Conservation (phyloP, 352 stramenopile species). For the Phytophthora brassicae region DNA sequence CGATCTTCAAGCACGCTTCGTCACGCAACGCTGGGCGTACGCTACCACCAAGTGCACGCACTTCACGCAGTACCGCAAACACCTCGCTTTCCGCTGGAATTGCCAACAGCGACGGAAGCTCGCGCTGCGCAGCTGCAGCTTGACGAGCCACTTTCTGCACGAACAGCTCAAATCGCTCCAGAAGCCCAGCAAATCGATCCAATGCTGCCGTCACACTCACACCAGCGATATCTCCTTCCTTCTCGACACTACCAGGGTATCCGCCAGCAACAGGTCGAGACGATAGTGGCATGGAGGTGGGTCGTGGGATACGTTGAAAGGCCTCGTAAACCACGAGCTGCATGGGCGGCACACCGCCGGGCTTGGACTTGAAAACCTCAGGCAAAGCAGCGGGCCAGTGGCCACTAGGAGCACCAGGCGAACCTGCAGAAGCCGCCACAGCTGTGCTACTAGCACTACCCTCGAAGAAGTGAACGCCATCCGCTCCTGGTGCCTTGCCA, state of each 20-base stretch:
- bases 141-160: constrained; percentile 87
- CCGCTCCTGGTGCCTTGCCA: constrained; percentile 62
- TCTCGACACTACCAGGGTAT: constrained; percentile 45
- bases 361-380: constrained; percentile 94
- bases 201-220: constrained; percentile 72
- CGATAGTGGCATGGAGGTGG: constrained; percentile 84
- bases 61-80: constrained; percentile 79
- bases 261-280: constrained; percentile 44
- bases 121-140: constrained; percentile 64
- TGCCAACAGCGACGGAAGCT: constrained; percentile 69
- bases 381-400: constrained; percentile 84
- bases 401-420: constrained; percentile 38
- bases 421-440: constrained; percentile 30
- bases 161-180: constrained; percentile 89
- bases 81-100: constrained; percentile 83
- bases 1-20: constrained; percentile 95
- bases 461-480: constrained; percentile 80
- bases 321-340: constrained; percentile 98
- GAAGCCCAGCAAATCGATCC: constrained; percentile 79
- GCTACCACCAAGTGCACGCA: constrained; percentile 67
- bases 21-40: constrained; percentile 82
- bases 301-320: constrained; percentile 95
- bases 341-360: constrained; percentile 88
- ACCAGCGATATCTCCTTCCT: constrained; percentile 45
- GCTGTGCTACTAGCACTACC: constrained; percentile 41